Base-by-base conservation (phyloP, 2,329 filamentous ascomycete species). In the Iodosphaeria phyllophila region DNA sequence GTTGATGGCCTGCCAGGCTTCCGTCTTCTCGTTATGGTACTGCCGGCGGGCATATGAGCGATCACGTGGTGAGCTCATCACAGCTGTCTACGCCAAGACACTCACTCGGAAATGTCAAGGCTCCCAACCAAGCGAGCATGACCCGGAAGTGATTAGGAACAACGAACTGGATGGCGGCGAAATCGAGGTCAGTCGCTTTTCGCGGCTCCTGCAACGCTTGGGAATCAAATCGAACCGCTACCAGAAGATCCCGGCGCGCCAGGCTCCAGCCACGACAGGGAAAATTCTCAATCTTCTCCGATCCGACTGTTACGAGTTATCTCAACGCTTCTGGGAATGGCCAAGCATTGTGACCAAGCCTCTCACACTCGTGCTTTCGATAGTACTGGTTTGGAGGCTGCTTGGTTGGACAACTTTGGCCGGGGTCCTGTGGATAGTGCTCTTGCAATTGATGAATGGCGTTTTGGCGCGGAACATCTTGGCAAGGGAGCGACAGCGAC, bases 251-350 rank as follows among this genome's bases (percentile, higher is more conserved):
- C 43, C 28, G 24, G 41, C 32, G 17, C 32, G 40, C 22, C 53
- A 64, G 30, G 54, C 64, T 28, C 65, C 75, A 3, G 80, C 83
- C 0, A 82, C 78, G 0, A 86, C 84, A 50, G 83, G 83, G 6
- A 92, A 92, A 42, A 89, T 92, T 25, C 63, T 92, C 31, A 92
- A 92, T 38, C 50, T 92, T 3, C 77, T 92, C 57, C 72, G 80
- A 24, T 71, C 64, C 30, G 79, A 89, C 43, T 78, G 76, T 0
- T 89, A 86, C 40, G 76, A 84, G 42, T 68, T 86, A 19, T 66
- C 79, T 3, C 79, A 86, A 39, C 56, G 77, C 21, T 89, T 92
- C 38, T 92, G 83, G 83, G 83, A 92, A 31, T 77, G 89, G 26
- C 64, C 76, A 2, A 58, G 58, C n/a, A 53, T 92, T 2, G 53